Evolutionary conservation across 1,284 basidiomycete species (phyloP).

Genomic region (Apiotrichum akiyoshidainum): DNA sequence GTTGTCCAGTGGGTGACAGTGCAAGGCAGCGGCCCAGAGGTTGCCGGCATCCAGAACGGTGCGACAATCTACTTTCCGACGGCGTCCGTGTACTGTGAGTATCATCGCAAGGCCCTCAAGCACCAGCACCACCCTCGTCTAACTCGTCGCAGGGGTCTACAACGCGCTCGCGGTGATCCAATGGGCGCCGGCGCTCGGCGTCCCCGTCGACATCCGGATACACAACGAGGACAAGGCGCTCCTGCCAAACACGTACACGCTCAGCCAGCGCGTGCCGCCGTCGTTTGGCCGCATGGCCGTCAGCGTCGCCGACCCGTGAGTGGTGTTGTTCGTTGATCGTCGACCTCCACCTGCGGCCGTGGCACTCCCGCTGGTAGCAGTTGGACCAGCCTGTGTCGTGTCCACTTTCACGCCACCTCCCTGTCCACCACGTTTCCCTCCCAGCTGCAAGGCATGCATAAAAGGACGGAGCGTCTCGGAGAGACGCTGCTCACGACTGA

Average conservation of each 20-base stretch:
- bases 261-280: background rate
- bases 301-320: background rate
- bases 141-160: background rate
- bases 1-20: background rate
- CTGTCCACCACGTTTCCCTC: no score
- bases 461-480: no score
- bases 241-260: slow-evolving; percentile 5
- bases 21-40: background rate
- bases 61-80: slow-evolving; percentile 7
- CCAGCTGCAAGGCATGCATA: no score
- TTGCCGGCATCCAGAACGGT: slow-evolving; percentile 2
- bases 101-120: background rate
- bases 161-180: slow-evolving; percentile 4
- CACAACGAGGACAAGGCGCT: slow-evolving; percentile 5
- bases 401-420: no score
- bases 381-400: no score
- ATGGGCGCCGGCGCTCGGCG: slow-evolving; percentile 10
- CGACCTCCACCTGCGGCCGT: no score
- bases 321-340: background rate
- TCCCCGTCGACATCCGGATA: slow-evolving; percentile 6
- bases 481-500: no score
- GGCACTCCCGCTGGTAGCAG: no score
- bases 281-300: slow-evolving; percentile 2
- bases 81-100: slow-evolving; percentile 6
- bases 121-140: background rate